Percentiles rank a stretch among this genome's conserved stretches.
phyloP scores from a whole-genome alignment of 2,329 filamentous ascomycete genomes.

The Ampelomyces quisqualis region DNA sequence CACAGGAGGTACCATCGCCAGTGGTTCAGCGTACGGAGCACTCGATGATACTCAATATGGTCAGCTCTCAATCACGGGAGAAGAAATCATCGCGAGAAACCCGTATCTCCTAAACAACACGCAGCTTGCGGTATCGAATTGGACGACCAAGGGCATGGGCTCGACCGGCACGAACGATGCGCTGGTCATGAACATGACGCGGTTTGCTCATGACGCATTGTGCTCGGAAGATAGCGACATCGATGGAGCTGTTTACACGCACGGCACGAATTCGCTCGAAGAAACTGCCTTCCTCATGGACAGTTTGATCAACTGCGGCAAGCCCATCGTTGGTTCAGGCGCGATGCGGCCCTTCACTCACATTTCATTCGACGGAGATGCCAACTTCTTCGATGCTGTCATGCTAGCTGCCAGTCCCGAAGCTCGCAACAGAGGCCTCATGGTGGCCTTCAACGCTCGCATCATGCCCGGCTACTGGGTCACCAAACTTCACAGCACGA shows the following conservation, averaged over 20 bases:
- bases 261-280: conserved; percentile 34
- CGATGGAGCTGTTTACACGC: conserved; percentile 30
- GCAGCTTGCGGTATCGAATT: conserved; percentile 33
- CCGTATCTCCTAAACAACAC: conserved; percentile 32
- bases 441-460: conserved; percentile 33
- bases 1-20: conserved; percentile 31
- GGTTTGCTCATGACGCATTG: conserved; percentile 28
- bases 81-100: conserved; percentile 30
- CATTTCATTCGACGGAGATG: conserved; percentile 27
- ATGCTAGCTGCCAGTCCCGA: conserved; percentile 26
- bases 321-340: conserved; percentile 29
- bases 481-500: conserved; percentile 29
- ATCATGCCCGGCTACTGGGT: conserved; percentile 33
- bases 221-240: conserved; percentile 34
- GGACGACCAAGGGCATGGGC: conserved; percentile 18
- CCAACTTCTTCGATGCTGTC: conserved; percentile 33
- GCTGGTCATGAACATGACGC: conserved; percentile 37
- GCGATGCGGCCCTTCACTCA: conserved; percentile 32
- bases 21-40: conserved; percentile 30
- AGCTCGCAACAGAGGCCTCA: conserved; percentile 22
- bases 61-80: conserved; percentile 24
- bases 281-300: conserved; percentile 35
- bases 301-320: conserved; percentile 29
- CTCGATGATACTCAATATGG: conserved; percentile 35
- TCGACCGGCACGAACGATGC: conserved; percentile 33